These are phyloP conservation scores for Ceratocystis cacaofunesta DNA, from an alignment of 2,329 filamentous ascomycete species.

Conservation along the genomic window DNA sequence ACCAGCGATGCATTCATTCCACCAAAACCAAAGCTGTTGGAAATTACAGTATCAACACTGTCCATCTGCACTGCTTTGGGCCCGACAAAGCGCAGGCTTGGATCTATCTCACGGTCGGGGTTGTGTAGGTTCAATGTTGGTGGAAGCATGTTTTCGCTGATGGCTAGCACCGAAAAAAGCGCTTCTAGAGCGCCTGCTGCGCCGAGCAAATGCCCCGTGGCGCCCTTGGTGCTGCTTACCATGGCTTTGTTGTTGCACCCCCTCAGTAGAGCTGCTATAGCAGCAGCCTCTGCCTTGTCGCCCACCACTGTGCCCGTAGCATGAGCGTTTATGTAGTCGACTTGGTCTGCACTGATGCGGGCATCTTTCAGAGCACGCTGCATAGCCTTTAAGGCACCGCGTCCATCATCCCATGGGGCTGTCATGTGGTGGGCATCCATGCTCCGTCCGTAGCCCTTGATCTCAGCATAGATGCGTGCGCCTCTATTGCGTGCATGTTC, in stretches of 20 bases:
- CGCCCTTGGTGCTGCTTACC: constrained; percentile 87
- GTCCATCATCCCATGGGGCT: constrained; percentile 67
- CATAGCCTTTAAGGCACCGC: constrained; percentile 75
- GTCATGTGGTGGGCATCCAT: constrained; percentile 92
- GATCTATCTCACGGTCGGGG: constrained; percentile 40
- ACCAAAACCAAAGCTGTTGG: constrained; percentile 96
- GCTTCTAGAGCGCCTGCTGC: constrained; percentile 86
- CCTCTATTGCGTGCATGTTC: constrained; percentile 70
- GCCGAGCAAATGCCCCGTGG: constrained; percentile 79
- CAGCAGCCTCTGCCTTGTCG: constrained; percentile 73
- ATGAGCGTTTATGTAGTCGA: constrained; percentile 93
- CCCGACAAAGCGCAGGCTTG: constrained; percentile 76
- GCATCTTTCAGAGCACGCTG: constrained; percentile 63
- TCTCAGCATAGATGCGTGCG: constrained; percentile 73
- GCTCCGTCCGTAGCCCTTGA: constrained; percentile 78
- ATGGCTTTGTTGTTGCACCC: not conserved
- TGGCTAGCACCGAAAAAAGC: constrained; percentile 65
- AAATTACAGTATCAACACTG: constrained; percentile 56
- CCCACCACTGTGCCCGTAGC: constrained; percentile 78
- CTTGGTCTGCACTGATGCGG: constrained; percentile 46
- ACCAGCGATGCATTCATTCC: constrained; percentile 88
- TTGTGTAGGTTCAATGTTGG: constrained; percentile 72
- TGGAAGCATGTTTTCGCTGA: constrained; percentile 65
- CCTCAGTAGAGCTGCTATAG: constrained; percentile 61
- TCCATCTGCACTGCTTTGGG: constrained; percentile 51